A percentile compares a stretch with the other conserved stretches of the same genome.
These are phyloP conservation scores for Eimeria nieschulzi DNA, from an alignment of 169 alveolate genomes.

Conservation along the genomic window DNA sequence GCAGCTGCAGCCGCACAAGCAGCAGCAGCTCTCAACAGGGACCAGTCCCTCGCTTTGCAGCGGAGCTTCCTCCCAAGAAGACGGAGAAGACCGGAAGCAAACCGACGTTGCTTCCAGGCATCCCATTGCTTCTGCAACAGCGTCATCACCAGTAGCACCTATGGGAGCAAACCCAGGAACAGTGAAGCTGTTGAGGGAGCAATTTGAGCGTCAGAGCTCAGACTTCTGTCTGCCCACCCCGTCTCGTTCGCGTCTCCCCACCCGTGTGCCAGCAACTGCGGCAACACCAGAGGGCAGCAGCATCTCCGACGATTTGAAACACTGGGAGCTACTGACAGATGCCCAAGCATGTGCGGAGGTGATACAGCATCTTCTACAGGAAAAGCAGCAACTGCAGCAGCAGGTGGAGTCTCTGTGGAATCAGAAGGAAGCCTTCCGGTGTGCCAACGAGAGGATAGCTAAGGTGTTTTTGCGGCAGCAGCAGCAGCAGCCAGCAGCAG, in stretches of 20 bases:
- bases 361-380: constrained; percentile 39
- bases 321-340: neutral
- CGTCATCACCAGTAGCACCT: neutral
- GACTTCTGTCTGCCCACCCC: neutral
- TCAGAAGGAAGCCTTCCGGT: constrained; percentile 71
- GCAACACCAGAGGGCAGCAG: constrained; percentile 20
- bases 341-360: constrained; percentile 5
- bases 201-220: constrained; percentile 6
- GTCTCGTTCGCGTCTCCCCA: neutral
- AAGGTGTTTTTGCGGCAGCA: constrained; percentile 32
- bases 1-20: constrained; percentile 36
- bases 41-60: constrained; percentile 26
- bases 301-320: neutral
- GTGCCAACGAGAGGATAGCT: constrained; percentile 61
- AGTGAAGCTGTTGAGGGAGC: constrained; percentile 20
- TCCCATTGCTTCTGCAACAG: neutral
- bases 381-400: constrained; percentile 42
- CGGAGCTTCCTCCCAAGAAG: neutral
- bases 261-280: neutral
- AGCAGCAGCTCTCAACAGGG: constrained; percentile 36
- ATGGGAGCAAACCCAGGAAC: constrained; percentile 45
- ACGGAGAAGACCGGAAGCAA: neutral
- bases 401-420: constrained; percentile 60
- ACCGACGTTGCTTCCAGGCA: neutral
- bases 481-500: constrained; percentile 31